These are phyloP conservation scores for Skeletonema costatum DNA, from an alignment of 108 stramenopile species.

Conservation along the genomic window DNA sequence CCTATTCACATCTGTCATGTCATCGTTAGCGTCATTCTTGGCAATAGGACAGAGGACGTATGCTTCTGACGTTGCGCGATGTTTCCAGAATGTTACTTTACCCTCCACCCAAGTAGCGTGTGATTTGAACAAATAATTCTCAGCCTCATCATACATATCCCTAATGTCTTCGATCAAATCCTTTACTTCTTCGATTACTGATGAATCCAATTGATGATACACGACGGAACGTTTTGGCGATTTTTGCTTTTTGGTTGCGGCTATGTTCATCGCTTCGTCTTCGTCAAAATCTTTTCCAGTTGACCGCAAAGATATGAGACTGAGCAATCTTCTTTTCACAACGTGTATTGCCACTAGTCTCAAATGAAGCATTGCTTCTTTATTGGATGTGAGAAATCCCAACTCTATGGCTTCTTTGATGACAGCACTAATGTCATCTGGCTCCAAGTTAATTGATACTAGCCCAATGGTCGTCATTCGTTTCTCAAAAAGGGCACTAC, in stretches of 20 bases:
- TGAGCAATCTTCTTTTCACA: constrained; percentile 39
- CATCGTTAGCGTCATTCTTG: constrained; percentile 17
- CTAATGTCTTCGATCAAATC: constrained; percentile 77
- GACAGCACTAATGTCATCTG: constrained; percentile 66
- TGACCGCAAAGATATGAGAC: constrained; percentile 29
- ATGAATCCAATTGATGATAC: constrained; percentile 41
- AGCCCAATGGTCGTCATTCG: constrained; percentile 46
- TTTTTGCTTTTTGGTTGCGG: constrained; percentile 26
- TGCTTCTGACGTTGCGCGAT: constrained; percentile 63
- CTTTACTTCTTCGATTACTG: constrained; percentile 61
- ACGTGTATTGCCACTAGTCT: constrained; percentile 49
- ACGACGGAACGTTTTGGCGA: constrained; percentile 5
- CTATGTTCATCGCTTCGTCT: constrained; percentile 26
- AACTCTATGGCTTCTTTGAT: constrained; percentile 56
- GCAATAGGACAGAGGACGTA: constrained; percentile 55
- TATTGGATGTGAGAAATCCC: constrained; percentile 58
- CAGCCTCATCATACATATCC: constrained; percentile 77
- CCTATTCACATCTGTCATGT: constrained; percentile 1
- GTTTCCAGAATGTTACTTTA: constrained; percentile 53
- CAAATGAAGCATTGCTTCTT: constrained; percentile 44
- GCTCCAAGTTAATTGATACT: constrained; percentile 58
- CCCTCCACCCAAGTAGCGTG: constrained; percentile 59
- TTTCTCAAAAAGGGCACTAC: constrained; percentile 56
- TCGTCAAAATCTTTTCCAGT: constrained; percentile 50
- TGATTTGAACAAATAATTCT: constrained; percentile 58